Evolutionary conservation across 1,284 basidiomycete species (phyloP), one percentile per base, ranked within the genome.

Genomic region (Naganishia albida): DNA sequence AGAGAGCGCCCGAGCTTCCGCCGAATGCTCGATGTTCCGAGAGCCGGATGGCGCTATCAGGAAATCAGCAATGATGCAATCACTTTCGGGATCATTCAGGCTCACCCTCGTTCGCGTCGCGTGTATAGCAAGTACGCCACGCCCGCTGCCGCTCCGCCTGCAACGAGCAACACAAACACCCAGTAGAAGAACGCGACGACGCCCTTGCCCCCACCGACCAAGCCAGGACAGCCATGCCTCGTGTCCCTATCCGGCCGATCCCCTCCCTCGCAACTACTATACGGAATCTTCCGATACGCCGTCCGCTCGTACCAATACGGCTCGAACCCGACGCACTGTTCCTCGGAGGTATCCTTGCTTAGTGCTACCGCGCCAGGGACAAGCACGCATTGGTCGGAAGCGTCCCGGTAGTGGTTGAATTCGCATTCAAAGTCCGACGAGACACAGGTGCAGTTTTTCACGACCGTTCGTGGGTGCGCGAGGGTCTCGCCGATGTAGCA

Each of bases 271-370:
- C 93, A 97, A 20, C 82, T 84, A 54, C 91, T 93, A 76, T 89
- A 89, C 0, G 89, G 88, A 63, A 95, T 90, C 78, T 91, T 88
- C 67, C 92, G 89, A 74, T 94, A 94, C 8, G 87, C 81, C 0
- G 93, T 96, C 28, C 91, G 86, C 63, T 91, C 91, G 76, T 93
- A 94, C 93, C 94, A 96, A 72, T 83, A 89, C 8, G 87, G 85
- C 40, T 86, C 85, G 34, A 82, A 84, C 59, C 82, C 82, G 34
- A 71, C 70, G 73, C 91, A 94, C 65, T 80, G 78, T 62, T 73
- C 73, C 50, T 86, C 72, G 79, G 69, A 89, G 83, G 66, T 83
- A 70, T 4, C 70, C 25, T 71, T 39, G 3, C 85, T 78, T 7
- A 89, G 82, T 0, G 90, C 82, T 7, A 79, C 77, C 0, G 86